phyloP scores from a whole-genome alignment of 768 basidiomycete species.

The Boletus vinaceobasis region DNA sequence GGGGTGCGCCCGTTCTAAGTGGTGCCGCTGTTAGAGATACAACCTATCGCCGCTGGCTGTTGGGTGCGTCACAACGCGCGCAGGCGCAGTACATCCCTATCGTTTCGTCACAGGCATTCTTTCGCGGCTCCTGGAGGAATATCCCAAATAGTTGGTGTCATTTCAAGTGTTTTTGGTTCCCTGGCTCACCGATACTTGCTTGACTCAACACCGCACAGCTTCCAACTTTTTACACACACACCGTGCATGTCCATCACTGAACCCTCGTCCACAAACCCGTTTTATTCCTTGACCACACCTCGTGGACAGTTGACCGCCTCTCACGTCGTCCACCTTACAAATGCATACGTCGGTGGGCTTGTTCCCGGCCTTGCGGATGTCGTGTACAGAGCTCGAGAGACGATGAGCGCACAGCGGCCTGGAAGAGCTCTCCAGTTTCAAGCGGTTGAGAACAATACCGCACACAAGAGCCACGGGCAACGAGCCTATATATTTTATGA shows the following conservation, averaged over 20 bases:
- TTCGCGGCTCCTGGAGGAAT: constrained; percentile 46
- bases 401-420: constrained; percentile 65
- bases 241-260: constrained; percentile 37
- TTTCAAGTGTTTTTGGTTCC: constrained; percentile 7
- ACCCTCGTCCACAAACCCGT: constrained; percentile 17
- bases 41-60: constrained; percentile 43
- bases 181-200: neutral
- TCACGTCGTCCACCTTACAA: constrained; percentile 53
- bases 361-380: constrained; percentile 38
- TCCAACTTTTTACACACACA: constrained; percentile 44
- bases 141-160: constrained; percentile 36
- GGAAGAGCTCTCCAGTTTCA: constrained; percentile 34
- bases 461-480: constrained; percentile 31
- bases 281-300: constrained; percentile 41
- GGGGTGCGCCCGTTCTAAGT: neutral
- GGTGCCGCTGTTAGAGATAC: constrained; percentile 39
- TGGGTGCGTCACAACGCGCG: constrained; percentile 52
- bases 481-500: constrained; percentile 63
- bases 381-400: constrained; percentile 40
- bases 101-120: constrained; percentile 62
- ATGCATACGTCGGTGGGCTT: constrained; percentile 48
- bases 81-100: constrained; percentile 69
- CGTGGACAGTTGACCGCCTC: constrained; percentile 39
- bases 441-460: neutral
- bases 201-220: constrained; percentile 11